Base-by-base conservation (phyloP, 2,329 filamentous ascomycete species). In the Calonectria hongkongensis region DNA sequence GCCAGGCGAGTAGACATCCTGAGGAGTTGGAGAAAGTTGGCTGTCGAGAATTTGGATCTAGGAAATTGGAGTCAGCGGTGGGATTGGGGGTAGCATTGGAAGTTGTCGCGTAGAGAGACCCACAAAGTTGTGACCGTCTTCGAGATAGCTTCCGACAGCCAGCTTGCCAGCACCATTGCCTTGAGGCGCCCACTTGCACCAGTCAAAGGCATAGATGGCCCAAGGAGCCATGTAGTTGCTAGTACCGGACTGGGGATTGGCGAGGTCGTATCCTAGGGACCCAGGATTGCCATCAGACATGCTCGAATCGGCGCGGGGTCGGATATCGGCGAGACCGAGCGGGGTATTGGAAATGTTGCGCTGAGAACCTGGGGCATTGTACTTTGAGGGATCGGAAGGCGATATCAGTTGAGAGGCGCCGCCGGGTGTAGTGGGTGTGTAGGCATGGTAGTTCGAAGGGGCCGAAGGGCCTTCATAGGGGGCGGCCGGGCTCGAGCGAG, bases 101-200 rank as follows among this genome's bases (percentile, higher is more conserved):
- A 25, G 25, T 43, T 63, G 39, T 63, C 16, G 63, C 45, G n/a
- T 18, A 39, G 47, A 21, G 18, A 39, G 28, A 36, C 56, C 62
- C 51, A 98, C 95, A 88, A 97, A 99, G 83, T 99, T 99, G 86
- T 99, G 97, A 7, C 96, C 96, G 85, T 99, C 97, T 85, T 99
- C 97, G 65, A 98, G 87, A 83, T 98, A 98, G 86, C 97, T 99
- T 72, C 96, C 97, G 47, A 99, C 89, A 15, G 97, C 97, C 79
- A 99, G 90, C 85, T 98, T 98, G 47, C 97, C 97, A 4, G 95
- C 95, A 74, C 94, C 93, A 77, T 92, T 92, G 79, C 85, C 92
- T 80, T 95, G 92, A 2, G 96, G 92, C 18, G 94, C 92, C 96
- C 97, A 99, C 85, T 99, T 99, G 87, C 97, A 99, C 97, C 97